Conservation (phyloP, 768 basidiomycete genomes). For the Tubosaeta brunneosetosa region DNA sequence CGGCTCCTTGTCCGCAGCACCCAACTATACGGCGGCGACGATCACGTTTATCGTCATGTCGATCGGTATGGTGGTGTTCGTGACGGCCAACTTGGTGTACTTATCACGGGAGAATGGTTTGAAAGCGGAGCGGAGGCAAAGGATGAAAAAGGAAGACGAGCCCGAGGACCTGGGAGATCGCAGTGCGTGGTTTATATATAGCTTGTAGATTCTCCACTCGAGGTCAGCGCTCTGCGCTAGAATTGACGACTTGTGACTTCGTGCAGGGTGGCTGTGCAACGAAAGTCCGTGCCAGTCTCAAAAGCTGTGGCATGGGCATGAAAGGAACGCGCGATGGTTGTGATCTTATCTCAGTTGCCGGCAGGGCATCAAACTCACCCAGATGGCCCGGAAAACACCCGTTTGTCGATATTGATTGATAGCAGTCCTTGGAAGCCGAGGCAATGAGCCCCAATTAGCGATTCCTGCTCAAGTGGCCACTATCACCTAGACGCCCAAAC, state of each 20-base stretch:
- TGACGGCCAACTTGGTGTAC: slow-evolving; percentile 38
- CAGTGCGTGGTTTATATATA: slow-evolving; percentile 56
- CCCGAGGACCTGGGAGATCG: slow-evolving; percentile 42
- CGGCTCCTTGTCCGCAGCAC: slow-evolving; percentile 45
- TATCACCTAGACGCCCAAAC: background rate
- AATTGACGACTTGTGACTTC: slow-evolving; percentile 22
- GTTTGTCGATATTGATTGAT: background rate
- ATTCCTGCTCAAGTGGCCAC: background rate
- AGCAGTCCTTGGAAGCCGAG: background rate
- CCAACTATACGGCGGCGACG: slow-evolving; percentile 48
- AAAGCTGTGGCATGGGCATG: background rate
- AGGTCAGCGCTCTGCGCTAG: no score
- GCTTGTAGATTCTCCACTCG: slow-evolving; percentile 23
- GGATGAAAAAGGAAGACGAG: slow-evolving; percentile 35
- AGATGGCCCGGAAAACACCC: no score
- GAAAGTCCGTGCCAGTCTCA: background rate
- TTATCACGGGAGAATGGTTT: slow-evolving; percentile 41
- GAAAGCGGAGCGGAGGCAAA: slow-evolving; percentile 38
- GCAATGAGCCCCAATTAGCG: background rate
- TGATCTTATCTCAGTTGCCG: background rate
- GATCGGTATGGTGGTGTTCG: slow-evolving; percentile 34
- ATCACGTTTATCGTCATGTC: slow-evolving; percentile 35
- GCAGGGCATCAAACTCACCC: no score
- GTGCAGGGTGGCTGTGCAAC: background rate
- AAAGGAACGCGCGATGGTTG: background rate